These are phyloP conservation scores for Diplodia corticola DNA, from an alignment of 2,329 filamentous ascomycete genomes.

Conservation along the genomic window DNA sequence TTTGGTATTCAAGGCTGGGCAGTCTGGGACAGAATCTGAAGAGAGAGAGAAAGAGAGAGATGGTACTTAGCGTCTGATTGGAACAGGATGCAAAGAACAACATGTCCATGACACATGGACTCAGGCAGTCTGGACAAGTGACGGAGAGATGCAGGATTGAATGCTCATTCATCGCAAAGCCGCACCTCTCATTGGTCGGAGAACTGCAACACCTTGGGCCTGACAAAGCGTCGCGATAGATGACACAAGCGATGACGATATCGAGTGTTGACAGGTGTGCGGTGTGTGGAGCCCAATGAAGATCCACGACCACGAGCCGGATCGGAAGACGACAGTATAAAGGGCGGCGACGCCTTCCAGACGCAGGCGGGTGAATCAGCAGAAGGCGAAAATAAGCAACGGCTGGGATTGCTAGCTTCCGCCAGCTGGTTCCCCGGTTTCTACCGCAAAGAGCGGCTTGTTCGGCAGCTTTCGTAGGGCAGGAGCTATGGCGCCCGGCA, in stretches of 20 bases:
- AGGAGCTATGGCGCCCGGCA: conserved; percentile 4
- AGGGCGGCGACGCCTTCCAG: background rate
- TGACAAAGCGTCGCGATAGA: no score
- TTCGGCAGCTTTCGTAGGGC: conserved; percentile 4
- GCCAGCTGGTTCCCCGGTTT: background rate
- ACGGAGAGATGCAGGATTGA: no score
- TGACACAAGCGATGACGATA: background rate
- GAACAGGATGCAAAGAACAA: no score
- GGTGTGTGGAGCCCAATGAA: background rate
- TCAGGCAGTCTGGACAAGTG: no score
- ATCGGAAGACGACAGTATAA: background rate
- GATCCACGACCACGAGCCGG: background rate
- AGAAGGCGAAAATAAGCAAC: conserved; percentile 5
- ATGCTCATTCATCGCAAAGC: no score
- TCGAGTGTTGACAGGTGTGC: background rate
- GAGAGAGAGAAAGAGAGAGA: no score
- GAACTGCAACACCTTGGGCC: no score
- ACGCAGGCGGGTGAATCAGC: conserved; percentile 9
- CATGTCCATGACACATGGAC: no score
- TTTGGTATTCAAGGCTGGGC: no score
- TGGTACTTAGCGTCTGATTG: no score
- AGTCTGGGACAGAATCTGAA: no score
- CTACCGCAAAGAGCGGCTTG: conserved; percentile 2
- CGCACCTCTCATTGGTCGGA: no score
- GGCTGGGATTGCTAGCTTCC: background rate